These are phyloP conservation scores for Alternaria triticimaculans DNA, from an alignment of 2,329 filamentous ascomycete genomes.

Conservation along the genomic window DNA sequence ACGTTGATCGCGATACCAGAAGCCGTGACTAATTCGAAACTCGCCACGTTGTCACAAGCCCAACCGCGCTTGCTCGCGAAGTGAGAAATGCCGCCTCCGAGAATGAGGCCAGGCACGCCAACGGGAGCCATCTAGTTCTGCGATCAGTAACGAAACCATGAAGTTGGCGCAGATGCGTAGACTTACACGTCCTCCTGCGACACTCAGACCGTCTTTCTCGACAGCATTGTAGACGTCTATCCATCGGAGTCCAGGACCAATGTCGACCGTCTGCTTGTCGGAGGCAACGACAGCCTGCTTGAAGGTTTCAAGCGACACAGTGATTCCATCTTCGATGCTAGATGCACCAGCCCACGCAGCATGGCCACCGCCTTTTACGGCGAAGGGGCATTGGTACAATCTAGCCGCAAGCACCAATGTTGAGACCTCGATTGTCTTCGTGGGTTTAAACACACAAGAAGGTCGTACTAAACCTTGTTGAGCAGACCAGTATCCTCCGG, in stretches of 20 bases:
- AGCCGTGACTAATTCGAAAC: constrained; percentile 24
- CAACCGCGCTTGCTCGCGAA: constrained; percentile 31
- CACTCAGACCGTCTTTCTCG: constrained; percentile 28
- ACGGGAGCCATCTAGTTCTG: constrained; percentile 19
- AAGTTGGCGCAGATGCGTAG: neutral
- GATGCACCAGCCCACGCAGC: constrained; percentile 47
- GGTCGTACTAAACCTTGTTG: constrained; percentile 30
- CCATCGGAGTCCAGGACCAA: constrained; percentile 41
- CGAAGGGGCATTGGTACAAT: constrained; percentile 43
- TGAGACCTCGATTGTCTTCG: constrained; percentile 15
- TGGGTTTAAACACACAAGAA: constrained; percentile 30
- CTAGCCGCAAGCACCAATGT: constrained; percentile 18
- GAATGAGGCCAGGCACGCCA: constrained; percentile 37
- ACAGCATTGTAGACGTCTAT: constrained; percentile 33
- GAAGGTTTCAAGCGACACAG: constrained; percentile 48
- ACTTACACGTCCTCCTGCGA: constrained; percentile 32
- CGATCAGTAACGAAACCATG: neutral
- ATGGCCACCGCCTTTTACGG: constrained; percentile 54
- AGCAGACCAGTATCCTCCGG: constrained; percentile 28
- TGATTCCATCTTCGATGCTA: constrained; percentile 53
- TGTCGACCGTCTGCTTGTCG: constrained; percentile 29
- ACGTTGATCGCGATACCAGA: constrained; percentile 17
- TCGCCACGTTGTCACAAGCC: constrained; percentile 38
- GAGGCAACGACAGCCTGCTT: constrained; percentile 31
- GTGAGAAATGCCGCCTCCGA: constrained; percentile 35